Conservation (phyloP, 768 basidiomycete genomes). For the Infundibulicybe gibba region DNA sequence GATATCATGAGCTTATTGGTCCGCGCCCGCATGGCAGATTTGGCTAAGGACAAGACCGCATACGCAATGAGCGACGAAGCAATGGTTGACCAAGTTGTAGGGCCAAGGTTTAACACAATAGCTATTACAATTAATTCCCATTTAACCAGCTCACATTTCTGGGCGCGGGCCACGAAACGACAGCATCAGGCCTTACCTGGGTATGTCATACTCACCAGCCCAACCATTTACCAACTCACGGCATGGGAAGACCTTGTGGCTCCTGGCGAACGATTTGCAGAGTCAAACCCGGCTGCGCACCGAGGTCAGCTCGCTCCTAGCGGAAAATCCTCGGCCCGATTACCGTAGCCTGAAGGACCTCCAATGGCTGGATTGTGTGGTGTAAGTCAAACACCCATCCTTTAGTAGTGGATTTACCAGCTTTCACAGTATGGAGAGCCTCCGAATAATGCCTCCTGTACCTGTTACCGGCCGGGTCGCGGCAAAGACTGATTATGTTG, state of each 20-base stretch:
- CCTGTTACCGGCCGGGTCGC: slow-evolving; percentile 35
- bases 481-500: slow-evolving; percentile 34
- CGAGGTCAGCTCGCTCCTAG: slow-evolving; percentile 42
- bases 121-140: background rate
- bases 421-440: slow-evolving; percentile 34
- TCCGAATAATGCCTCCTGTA: slow-evolving; percentile 40
- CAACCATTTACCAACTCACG: background rate
- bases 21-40: slow-evolving; percentile 34
- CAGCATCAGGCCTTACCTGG: slow-evolving; percentile 47
- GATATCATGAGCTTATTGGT: slow-evolving; percentile 54
- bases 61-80: slow-evolving; percentile 43
- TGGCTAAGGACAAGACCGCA: slow-evolving; percentile 23
- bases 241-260: slow-evolving; percentile 40
- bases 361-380: slow-evolving; percentile 35
- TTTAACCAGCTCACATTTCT: slow-evolving; percentile 43
- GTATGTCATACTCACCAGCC: slow-evolving; percentile 15
- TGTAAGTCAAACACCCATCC: slow-evolving; percentile 22
- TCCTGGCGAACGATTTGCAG: slow-evolving; percentile 46
- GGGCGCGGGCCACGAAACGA: slow-evolving; percentile 43
- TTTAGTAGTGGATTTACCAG: background rate
- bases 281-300: slow-evolving; percentile 48
- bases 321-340: slow-evolving; percentile 28
- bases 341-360: slow-evolving; percentile 36
- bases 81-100: slow-evolving; percentile 51
- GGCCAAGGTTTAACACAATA: slow-evolving; percentile 8